Evolutionary conservation across 2,329 filamentous ascomycete genomes (phyloP), one percentile per base, ranked within the genome.

Genomic region (Sarocladium oryzae): DNA sequence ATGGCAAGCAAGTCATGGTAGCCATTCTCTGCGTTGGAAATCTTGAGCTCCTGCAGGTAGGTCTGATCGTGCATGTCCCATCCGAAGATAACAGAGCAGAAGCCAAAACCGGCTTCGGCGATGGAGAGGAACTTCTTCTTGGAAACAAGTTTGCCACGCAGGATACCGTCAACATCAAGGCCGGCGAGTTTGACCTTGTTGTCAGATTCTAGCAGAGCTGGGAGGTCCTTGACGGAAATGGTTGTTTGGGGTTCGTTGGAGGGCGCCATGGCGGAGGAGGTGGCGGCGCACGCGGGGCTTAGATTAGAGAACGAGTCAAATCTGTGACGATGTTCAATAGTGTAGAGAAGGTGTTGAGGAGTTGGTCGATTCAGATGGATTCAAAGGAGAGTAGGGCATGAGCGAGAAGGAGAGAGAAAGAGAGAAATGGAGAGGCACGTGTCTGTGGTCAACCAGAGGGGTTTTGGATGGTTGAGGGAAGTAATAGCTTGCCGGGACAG

Each of bases 21-120:
- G 38, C 90, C 90, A 65, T 95, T 96, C 62, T 89, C 85, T 3
- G 43, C 43, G 71, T 95, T 96, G 70, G 88, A 93, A 66, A 96
- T 86, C 62, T 81, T 80, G 56, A 96, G 79, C 70, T 96, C 90
- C 60, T 79, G 82, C 66, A 88, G 85, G 68, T 96, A 96, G 10
- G 89, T 95, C 72, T 83, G 78, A 63, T 96, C 91, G 69, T 96
- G 90, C 89, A 96, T 95, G 69, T 96, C 90, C 91, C 91, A 96
- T 65, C 91, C 90, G 62, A 95, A 96, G 57, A 96, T 83, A 58
- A 96, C 89, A 18, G 88, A 93, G 74, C 91, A 96, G 75, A 96
- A 96, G 51, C 90, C 91, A 60, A 96, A 96, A 49, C 90, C 91
- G 40, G 82, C 78, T 37, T 80, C 69, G n/a, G 85, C 85, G 50